Percentiles rank a stretch among this genome's conserved stretches.
Conservation (phyloP, 495 filamentous ascomycete species). For the Pyrenopolyporus hunteri region DNA sequence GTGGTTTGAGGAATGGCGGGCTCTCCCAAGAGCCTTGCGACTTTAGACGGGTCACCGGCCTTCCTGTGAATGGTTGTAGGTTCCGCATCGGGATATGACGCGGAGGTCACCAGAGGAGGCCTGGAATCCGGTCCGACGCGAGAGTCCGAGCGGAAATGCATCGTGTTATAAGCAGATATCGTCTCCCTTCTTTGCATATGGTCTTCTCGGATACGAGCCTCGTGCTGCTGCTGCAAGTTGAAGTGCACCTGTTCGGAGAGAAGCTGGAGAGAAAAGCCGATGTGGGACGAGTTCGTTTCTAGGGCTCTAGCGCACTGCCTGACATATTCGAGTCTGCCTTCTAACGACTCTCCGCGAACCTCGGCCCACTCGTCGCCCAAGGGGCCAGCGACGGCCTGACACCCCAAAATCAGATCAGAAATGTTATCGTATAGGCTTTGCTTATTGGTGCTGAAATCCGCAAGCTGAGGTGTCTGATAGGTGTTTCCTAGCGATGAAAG, state of each 20-base stretch:
- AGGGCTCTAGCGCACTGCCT: conserved; percentile 75
- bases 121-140: conserved; percentile 43
- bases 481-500: conserved; percentile 73
- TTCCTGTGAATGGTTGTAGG: conserved; percentile 66
- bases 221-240: conserved; percentile 51
- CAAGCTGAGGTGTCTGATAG: conserved; percentile 81
- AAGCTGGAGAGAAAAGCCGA: conserved; percentile 84
- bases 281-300: conserved; percentile 83
- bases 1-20: conserved; percentile 62
- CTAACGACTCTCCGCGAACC: conserved; percentile 86
- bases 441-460: conserved; percentile 88
- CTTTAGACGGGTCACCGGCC: conserved; percentile 74
- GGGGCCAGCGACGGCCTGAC: conserved; percentile 86
- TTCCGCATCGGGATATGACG: conserved; percentile 71
- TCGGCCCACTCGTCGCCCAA: conserved; percentile 95
- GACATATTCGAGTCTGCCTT: conserved; percentile 82
- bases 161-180: conserved; percentile 48
- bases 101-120: conserved; percentile 58
- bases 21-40: conserved; percentile 88
- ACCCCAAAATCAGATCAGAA: conserved; percentile 83
- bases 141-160: conserved; percentile 57
- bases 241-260: conserved; percentile 77
- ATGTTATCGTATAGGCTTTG: conserved; percentile 91
- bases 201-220: conserved; percentile 49
- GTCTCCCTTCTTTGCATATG: conserved; percentile 49